Evolutionary conservation across 2,329 filamentous ascomycete species (phyloP), one percentile per base, ranked within the genome.

Genomic region (Hymenotorrendiella dingleyae): DNA sequence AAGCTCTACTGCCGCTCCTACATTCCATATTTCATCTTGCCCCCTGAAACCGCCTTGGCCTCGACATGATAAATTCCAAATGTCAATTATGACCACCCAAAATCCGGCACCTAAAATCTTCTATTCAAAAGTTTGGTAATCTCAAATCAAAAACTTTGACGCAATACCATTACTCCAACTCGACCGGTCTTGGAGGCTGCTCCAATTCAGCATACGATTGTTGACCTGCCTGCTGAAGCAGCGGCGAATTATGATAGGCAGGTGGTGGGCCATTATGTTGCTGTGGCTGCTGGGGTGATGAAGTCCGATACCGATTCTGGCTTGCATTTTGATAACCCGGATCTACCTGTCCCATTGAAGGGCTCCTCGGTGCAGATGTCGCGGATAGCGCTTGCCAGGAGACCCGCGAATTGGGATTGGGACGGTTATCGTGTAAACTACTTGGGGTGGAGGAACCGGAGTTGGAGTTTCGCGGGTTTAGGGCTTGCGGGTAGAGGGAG

Each of bases 401-500:
- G 6, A 49, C 41, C 7, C 44, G 21, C 1, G 43, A n/a, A 2
- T 39, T 39, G 1, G 38, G 38, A 32, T 46, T 46, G 8, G 37
- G 36, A n/a, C n/a, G n/a, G n/a, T n/a, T n/a, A n/a, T 23, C 23
- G 14, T 35, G 36, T 20, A 35, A 22, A 21, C 34, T 35, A 9
- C 24, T 36, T 4, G 16, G 21, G 11, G 39, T n/a, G 6, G 44
- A 42, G 7, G 33, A 30, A 10, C 29, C 40, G 39, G 29, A 41
- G 37, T 8, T 27, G 4, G 41, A 37, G 8, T 33, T 50, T 14
- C 38, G 38, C 4, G 35, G 17, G 24, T 33, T 48, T 6, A 52
- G 37, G 9, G 47, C 22, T 43, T 38, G 32, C 8, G 49, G 45
- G 29, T 47, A 47, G 6, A 45, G 30, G 10, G 41, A 41, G 11